Evolutionary conservation across 176 grass and related monocot genomes (phyloP), one percentile per base, ranked within the genome.

Genomic region (Phragmites australis): DNA sequence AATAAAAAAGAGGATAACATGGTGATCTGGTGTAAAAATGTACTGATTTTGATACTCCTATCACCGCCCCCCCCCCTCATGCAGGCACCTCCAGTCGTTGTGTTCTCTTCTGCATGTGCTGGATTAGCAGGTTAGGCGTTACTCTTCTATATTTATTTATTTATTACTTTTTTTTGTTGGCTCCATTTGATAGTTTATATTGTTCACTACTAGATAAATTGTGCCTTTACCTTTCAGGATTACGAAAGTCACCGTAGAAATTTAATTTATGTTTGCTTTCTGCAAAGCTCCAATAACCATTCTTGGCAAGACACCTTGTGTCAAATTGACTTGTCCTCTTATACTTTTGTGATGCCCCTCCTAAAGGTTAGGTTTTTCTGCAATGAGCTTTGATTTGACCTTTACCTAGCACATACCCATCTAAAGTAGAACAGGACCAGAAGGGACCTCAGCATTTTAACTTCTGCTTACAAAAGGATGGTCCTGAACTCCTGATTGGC

Each of bases 41-140:
- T 58, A 31, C 16, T 34, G 17, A 41, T 2, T 80, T 57, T 84
- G 32, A 64, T 55, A 48, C 26, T 37, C 9, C 6, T 48, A 29
- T 43, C 15, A 17, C 31, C 44, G n/a, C n/a, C n/a, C n/a, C 64
- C 19, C 0, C 9, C n/a, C 0, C 18, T 69, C 70, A 3, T 89
- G 69, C 79, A 98, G 96, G 86, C 86, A 55, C 96, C 96, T 59
- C 96, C 96, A 66, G 92, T 98, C 70, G 89, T 98, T 73, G 84
- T 98, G 23, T 91, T 98, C 49, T 98, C 96, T 79, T 98, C 96
- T 66, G 90, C 92, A 39, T 98, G 88, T 88, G 96, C 96, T 84
- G 96, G 96, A 89, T 98, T 98, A 87, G 78, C 92, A 89, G 95
- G 95, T 94, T 55, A 79, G 46, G 44, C 16, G 57, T 50, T 27